Base-by-base conservation (phyloP, 176 grass and related monocot species). In the Echinochloa phyllopogon region DNA sequence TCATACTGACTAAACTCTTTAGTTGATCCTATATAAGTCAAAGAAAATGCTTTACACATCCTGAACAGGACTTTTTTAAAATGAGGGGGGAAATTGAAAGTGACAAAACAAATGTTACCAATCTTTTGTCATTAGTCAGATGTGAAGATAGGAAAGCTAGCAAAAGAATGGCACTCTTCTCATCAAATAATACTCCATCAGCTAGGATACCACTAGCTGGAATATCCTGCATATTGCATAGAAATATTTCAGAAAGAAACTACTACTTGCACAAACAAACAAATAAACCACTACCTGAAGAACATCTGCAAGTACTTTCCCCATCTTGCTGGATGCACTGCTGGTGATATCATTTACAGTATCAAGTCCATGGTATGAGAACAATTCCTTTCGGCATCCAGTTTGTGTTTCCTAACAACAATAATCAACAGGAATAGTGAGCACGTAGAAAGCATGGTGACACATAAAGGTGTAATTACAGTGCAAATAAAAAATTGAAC, bases 131-230 rank as follows among this genome's bases (percentile, higher is more conserved):
- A 84, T 78, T 81, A 63, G 60, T 78, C 36, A 94, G 72, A 91
- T 89, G 83, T 51, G 92, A 84, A 64, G 24, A 86, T 74, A 94
- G 61, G 66, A 94, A 91, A 14, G 84, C 81, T 36, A 91, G 82
- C 44, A 91, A 52, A 85, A 94, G 57, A 77, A 65, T 84, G 25
- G 82, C 72, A 69, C 89, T 91, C 67, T 65, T 88, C 78, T 91
- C 77, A 78, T 89, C 92, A 56, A 87, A 65, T 50, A 80, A 65
- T 85, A 73, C 51, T 79, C 82, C 84, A 65, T 69, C 72, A 84
- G 69, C 84, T 78, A 87, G 63, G 52, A 94, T 85, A 39, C 47
- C 44, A 51, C 84, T 82, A 65, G 64, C 67, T 77, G 81, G 92
- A 60, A 94, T 63, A 59, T 84, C 80, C 92, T 94, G 87, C 73